Evolutionary conservation across 2,329 filamentous ascomycete species (phyloP), one percentile per base, ranked within the genome.

Genomic region (Fusarium sororula): DNA sequence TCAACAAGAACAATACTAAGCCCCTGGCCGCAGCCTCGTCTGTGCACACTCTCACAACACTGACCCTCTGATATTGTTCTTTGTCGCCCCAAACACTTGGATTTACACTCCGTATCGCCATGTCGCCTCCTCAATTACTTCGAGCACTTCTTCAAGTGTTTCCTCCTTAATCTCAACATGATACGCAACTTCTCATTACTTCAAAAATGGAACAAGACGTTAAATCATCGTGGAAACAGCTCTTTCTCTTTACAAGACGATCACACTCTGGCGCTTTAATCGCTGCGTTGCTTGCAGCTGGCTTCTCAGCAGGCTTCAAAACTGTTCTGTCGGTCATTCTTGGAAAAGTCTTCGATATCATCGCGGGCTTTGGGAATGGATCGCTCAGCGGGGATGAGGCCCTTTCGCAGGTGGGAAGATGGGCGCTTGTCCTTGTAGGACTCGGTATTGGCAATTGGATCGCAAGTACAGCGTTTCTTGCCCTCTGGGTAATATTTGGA

Each of bases 401-500:
- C 4, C 83, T 92, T 26, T 76, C 82, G 1, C 82, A 86, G 6
- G 86, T 94, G 2, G 87, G 88, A 0, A 85, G 81, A 47, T 92
- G 90, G 83, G 91, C 90, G 53, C 74, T 92, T 32, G 87, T 90
- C 32, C 83, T 98, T 48, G 82, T 90, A 1, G 87, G 85, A 0
- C 81, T 98, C 1, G 94, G 92, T 0, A 80, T 85, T 0, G 88
- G 84, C 0, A 91, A 89, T 53, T 96, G 93, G 90, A 51, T 94
- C 1, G 82, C 91, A 22, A 92, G 93, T 74, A 88, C 89, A 7
- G 79, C 87, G 4, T 93, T 94, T 75, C 91, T 94, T 76, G 86
- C 87, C 3, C 81, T 89, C 1, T 98, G 95, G 91, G 85, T 96
- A 37, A 80, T 88, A 0, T 96, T 96, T 80, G 94, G 95, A 20